These are phyloP conservation scores for Viridothelium virens DNA, from an alignment of 495 filamentous ascomycete species.

Conservation along the genomic window DNA sequence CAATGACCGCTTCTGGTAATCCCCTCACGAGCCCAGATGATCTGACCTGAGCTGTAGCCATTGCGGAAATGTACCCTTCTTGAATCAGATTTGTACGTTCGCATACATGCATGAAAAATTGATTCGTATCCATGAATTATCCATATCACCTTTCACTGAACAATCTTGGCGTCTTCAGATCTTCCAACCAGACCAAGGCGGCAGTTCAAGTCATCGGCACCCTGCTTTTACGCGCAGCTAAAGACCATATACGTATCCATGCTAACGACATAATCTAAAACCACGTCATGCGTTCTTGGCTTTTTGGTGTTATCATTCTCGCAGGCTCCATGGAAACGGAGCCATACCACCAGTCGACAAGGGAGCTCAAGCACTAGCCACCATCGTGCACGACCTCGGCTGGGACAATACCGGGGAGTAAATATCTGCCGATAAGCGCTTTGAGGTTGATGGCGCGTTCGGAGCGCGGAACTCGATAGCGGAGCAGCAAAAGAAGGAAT, in stretches of 20 bases:
- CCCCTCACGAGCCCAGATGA: background rate
- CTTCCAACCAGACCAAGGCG: background rate
- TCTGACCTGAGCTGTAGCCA: background rate
- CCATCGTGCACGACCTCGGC: constrained; percentile 2
- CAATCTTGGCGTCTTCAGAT: background rate
- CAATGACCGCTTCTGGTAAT: background rate
- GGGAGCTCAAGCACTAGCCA: background rate
- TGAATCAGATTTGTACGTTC: background rate
- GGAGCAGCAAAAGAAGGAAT: background rate
- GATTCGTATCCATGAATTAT: background rate
- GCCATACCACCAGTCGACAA: background rate
- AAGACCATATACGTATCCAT: too few species aligned
- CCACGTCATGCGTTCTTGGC: background rate
- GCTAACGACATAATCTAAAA: background rate
- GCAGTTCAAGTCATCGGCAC: background rate
- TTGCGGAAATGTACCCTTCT: background rate
- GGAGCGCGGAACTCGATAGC: background rate
- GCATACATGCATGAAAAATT: background rate
- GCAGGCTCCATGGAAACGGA: background rate
- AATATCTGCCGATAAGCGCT: background rate
- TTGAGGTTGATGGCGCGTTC: background rate
- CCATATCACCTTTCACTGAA: background rate
- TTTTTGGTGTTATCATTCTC: background rate
- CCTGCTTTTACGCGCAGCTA: background rate
- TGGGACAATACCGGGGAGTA: background rate